Percentiles rank a stretch among this genome's conserved stretches.
Conservation (phyloP, 805 yeast species). For the Kodamaea sagamina region DNA sequence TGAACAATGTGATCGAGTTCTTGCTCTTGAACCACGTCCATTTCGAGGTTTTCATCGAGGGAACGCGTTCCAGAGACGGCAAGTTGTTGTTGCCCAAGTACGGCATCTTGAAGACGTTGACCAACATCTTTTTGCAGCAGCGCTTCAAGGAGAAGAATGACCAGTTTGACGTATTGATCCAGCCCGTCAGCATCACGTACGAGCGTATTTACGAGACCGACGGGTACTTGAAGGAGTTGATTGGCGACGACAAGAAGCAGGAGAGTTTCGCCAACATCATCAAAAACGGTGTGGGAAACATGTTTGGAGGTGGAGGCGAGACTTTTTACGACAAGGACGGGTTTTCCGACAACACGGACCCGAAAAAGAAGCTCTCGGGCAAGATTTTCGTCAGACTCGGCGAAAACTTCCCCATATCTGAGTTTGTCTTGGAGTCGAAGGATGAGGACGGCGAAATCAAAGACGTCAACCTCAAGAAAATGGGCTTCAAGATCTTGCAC, state of each 20-base stretch:
- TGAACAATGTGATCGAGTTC: conserved; percentile 50
- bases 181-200: conserved; percentile 60
- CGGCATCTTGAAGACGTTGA: conserved; percentile 57
- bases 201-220: conserved; percentile 60
- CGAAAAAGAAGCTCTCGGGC: conserved; percentile 30
- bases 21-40: conserved; percentile 49
- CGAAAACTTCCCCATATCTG: conserved; percentile 30
- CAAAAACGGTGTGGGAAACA: conserved; percentile 35
- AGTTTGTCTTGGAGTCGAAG: conserved; percentile 19
- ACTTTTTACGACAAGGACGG: conserved; percentile 22
- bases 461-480: conserved; percentile 41
- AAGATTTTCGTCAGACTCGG: conserved; percentile 41
- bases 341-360: conserved; percentile 30
- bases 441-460: conserved; percentile 14
- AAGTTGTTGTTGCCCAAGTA: conserved; percentile 61
- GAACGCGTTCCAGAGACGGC: conserved; percentile 69
- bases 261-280: conserved; percentile 48
- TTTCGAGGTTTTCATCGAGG: conserved; percentile 64
- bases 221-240: conserved; percentile 55
- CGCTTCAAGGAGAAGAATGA: conserved; percentile 17
- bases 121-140: conserved; percentile 49
- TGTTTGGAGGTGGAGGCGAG: conserved; percentile 21
- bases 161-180: conserved; percentile 39
- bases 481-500: conserved; percentile 55
- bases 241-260: conserved; percentile 57